Percentiles rank a stretch among this genome's conserved stretches.
phyloP scores from a whole-genome alignment of 352 stramenopile genomes.

The Phytophthora sp. region DNA sequence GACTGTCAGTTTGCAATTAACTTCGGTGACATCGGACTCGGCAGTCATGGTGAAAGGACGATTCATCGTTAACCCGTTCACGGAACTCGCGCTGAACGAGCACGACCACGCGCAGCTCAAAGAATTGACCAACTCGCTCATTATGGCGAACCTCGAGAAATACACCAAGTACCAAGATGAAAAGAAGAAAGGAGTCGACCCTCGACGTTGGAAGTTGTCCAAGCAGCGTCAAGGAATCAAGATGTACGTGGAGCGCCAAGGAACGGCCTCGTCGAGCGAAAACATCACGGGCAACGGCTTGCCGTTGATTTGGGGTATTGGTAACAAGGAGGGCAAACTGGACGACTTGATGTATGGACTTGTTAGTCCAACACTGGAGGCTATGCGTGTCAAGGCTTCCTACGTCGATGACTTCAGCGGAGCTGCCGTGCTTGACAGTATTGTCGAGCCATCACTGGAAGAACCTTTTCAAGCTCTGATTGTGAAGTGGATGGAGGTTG shows the following conservation, averaged over 20 bases:
- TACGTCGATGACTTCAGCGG: slow-evolving; percentile 55
- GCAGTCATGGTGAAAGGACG: slow-evolving; percentile 29
- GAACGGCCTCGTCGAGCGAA: slow-evolving; percentile 10
- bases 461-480: slow-evolving; percentile 43
- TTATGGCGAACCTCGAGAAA: slow-evolving; percentile 31
- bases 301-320: slow-evolving; percentile 44
- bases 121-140: slow-evolving; percentile 26
- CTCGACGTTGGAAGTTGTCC: slow-evolving; percentile 42
- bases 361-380: slow-evolving; percentile 49
- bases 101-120: slow-evolving; percentile 29
- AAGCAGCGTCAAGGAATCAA: slow-evolving; percentile 46
- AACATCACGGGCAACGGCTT: slow-evolving; percentile 27
- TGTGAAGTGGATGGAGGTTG: slow-evolving; percentile 51
- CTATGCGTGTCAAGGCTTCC: slow-evolving; percentile 57
- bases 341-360: slow-evolving; percentile 60
- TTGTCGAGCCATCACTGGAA: slow-evolving; percentile 45
- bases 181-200: slow-evolving; percentile 30
- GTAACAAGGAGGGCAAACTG: slow-evolving; percentile 37
- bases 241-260: slow-evolving; percentile 36
- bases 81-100: slow-evolving; percentile 20
- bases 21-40: neutral
- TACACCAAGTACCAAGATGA: slow-evolving; percentile 28
- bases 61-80: slow-evolving; percentile 40
- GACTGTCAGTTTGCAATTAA: slow-evolving; percentile 14
- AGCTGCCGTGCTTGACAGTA: slow-evolving; percentile 57